Evolutionary conservation across 2,329 filamentous ascomycete genomes (phyloP).

Genomic region (Sporothrix humicola): DNA sequence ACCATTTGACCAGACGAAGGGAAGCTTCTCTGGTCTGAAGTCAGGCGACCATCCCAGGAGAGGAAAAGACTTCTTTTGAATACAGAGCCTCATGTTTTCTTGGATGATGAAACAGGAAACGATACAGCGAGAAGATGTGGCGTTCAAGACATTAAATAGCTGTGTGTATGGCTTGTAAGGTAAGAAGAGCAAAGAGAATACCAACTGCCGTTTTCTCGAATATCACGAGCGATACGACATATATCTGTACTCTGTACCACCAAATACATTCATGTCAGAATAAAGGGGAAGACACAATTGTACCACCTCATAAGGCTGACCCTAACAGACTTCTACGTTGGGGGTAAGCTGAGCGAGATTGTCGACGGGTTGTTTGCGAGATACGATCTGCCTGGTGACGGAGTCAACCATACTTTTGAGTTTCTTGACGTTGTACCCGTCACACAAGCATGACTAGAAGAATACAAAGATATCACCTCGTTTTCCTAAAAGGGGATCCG

Average conservation of each 20-base stretch:
- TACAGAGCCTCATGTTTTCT: neutral
- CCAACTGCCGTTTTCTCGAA: neutral
- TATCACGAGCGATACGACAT: neutral
- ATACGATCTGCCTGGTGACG: neutral
- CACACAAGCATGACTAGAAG: neutral
- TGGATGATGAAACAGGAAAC: neutral
- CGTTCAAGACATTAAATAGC: neutral
- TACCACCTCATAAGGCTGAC: neutral
- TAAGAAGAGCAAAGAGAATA: neutral
- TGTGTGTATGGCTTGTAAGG: too few species aligned
- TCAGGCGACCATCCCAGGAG: neutral
- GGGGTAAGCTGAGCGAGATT: constrained; percentile 4
- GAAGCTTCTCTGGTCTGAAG: too few species aligned
- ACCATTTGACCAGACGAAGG: neutral
- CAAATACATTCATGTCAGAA: neutral
- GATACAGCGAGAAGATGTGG: neutral
- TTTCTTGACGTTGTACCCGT: neutral
- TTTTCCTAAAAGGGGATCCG: neutral
- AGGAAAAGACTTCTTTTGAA: neutral
- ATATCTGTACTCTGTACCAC: too few species aligned
- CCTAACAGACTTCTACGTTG: too few species aligned
- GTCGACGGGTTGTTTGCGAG: neutral
- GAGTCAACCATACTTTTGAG: neutral
- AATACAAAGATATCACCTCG: neutral
- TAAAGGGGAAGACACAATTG: neutral